These are phyloP conservation scores for Spathaspora arborariae DNA, from an alignment of 805 yeast genomes.

Conservation along the genomic window DNA sequence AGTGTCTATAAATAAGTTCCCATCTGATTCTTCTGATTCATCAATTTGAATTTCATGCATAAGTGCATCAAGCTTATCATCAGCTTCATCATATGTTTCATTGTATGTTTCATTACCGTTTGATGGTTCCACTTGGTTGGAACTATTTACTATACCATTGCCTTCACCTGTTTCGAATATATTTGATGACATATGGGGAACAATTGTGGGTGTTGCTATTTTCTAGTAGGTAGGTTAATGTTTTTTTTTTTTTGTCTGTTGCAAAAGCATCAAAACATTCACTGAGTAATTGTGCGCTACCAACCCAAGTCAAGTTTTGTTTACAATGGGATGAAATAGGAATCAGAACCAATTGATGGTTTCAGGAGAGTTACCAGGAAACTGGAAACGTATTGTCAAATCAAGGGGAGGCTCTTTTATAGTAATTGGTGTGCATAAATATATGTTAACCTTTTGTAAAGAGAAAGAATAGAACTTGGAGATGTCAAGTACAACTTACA, in stretches of 20 bases:
- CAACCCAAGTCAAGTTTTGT: too few species aligned
- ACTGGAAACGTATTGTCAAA: too few species aligned
- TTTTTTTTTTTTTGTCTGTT: neutral
- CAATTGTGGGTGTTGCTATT: neutral
- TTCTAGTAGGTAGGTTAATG: neutral
- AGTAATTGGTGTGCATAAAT: too few species aligned
- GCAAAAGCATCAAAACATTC: neutral
- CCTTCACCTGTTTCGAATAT: conserved; percentile 18
- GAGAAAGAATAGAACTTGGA: too few species aligned
- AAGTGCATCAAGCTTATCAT: conserved; percentile 9
- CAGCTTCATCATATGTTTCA: conserved; percentile 5
- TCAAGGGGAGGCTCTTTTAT: too few species aligned
- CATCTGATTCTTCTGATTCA: conserved; percentile 6
- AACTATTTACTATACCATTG: conserved; percentile 1
- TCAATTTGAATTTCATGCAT: conserved; percentile 6
- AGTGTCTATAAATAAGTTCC: conserved; percentile 3
- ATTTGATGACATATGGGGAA: conserved; percentile 16
- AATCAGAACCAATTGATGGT: too few species aligned
- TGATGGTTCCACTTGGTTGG: neutral
- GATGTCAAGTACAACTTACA: too few species aligned
- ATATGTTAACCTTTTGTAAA: too few species aligned
- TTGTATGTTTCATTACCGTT: too few species aligned
- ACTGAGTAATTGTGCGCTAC: neutral
- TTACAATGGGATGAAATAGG: too few species aligned
- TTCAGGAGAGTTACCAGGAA: too few species aligned